Evolutionary conservation across 768 basidiomycete genomes (phyloP), one percentile per base, ranked within the genome.

Genomic region (Rossbeevera mucosa): DNA sequence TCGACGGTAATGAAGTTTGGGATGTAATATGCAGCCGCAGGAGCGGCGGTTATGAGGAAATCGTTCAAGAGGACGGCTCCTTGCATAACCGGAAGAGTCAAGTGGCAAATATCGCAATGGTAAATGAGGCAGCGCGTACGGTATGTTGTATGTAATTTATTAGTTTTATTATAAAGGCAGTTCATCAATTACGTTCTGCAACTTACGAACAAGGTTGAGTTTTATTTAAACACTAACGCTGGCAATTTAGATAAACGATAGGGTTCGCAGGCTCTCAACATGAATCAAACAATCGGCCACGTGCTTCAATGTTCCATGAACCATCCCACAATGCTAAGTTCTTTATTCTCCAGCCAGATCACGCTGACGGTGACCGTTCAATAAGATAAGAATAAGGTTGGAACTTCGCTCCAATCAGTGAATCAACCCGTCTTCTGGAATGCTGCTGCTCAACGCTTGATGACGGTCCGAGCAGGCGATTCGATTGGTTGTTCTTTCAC

Each of bases 1-100:
- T 84, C 80, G 51, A 77, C 79, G 50, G 81, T 80, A 31, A 88
- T 73, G 66, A 93, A 94, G 56, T 91, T 74, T 6, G 88, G 88
- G 18, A 93, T 74, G 69, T 94, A 93, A 62, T 80, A 82, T 3
- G 74, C 73, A 50, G 76, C 74, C 42, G 70, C 61, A 41, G 53
- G 56, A 13, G 64, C 56, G 25, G 73, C 74, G 26, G 48, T 52
- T 41, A 57, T 20, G 26, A 63, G 60, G 50, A 56, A 44, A 16
- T 53, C 57, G 36, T 42, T 33, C 13, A 43, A 50, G 33, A 52
- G 47, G 55, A 44, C 41, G 28, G 45, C 41, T 50, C 38, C 30
- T 53, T 33, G 57, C 60, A 59, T 65, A n/a, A n/a, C 44, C 18
- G 9, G 7, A 1, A 31, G 51, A 38, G 26, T 41, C 44, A 44